A percentile compares a stretch with the other conserved stretches of the same genome.
Evolutionary conservation across 129 eudicot genomes (phyloP).

Genomic region (Lonicera japonica): DNA sequence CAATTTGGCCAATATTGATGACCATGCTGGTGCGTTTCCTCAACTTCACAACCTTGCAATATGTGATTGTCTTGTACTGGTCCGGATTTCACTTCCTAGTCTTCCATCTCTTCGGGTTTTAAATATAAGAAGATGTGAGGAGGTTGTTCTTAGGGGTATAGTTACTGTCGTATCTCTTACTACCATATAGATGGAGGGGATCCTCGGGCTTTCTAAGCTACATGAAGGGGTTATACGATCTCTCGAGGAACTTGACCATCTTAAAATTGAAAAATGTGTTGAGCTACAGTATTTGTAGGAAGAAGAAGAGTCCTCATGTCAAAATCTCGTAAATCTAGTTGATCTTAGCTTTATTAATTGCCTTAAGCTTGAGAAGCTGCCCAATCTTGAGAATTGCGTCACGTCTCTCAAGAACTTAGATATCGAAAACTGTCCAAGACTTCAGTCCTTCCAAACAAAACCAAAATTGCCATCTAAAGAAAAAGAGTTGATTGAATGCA

Average conservation of each 20-base stretch:
- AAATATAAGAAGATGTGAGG: not conserved
- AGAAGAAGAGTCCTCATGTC: not conserved
- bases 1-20: not conserved
- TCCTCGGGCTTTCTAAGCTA: too few relatives aligned
- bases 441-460: not conserved
- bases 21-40: not conserved
- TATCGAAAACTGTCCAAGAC: not conserved
- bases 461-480: too few relatives aligned
- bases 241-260: not conserved
- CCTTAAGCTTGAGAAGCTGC: not conserved
- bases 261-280: too few relatives aligned
- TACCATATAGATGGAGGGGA: too few relatives aligned
- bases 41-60: not conserved
- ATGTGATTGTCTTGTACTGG: too few relatives aligned
- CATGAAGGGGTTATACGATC: not conserved
- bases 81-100: too few relatives aligned
- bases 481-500: too few relatives aligned
- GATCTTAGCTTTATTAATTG: not conserved
- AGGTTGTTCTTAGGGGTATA: not conserved
- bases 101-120: too few relatives aligned
- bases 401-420: too few relatives aligned
- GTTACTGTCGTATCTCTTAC: not conserved
- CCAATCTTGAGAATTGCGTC: not conserved
- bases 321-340: not conserved
- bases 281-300: constrained; percentile 1